Conservation (phyloP, 1,284 basidiomycete genomes). For the Stereum hirsutum region DNA sequence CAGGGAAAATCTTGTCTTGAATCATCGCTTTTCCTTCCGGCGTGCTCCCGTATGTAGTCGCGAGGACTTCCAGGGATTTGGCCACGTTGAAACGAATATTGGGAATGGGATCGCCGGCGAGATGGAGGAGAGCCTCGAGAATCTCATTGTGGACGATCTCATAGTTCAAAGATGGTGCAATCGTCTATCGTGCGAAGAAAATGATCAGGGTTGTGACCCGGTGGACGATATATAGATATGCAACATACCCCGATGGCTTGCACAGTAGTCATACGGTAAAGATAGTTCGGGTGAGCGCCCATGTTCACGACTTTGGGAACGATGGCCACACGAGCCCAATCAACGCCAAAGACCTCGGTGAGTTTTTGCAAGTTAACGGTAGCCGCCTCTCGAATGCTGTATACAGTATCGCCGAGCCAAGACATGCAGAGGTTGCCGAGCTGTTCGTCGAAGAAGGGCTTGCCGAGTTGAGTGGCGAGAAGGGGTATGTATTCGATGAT, state of each 20-base stretch:
- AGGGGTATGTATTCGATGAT: constrained; percentile 99
- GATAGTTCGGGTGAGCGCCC: constrained; percentile 96
- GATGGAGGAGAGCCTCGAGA: constrained; percentile 77
- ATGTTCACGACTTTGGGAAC: constrained; percentile 97
- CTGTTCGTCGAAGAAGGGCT: constrained; percentile 97
- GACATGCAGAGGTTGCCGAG: constrained; percentile 97
- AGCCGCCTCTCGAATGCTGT: constrained; percentile 95
- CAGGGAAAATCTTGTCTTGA: constrained; percentile 70
- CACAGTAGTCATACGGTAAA: constrained; percentile 98
- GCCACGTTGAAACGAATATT: constrained; percentile 99
- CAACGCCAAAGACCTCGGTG: constrained; percentile 97
- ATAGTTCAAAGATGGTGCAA: constrained; percentile 86
- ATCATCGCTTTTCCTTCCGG: constrained; percentile 74
- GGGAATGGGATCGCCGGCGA: constrained; percentile 90
- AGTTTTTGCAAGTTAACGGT: constrained; percentile 96
- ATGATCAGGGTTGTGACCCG: constrained; percentile 8
- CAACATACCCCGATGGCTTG: constrained; percentile 94
- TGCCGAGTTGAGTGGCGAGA: constrained; percentile 93
- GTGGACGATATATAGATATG: too few species aligned
- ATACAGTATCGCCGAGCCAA: constrained; percentile 98
- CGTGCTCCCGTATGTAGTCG: constrained; percentile 54
- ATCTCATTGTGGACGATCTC: constrained; percentile 84
- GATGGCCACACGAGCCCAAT: constrained; percentile 93
- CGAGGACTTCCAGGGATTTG: constrained; percentile 87
- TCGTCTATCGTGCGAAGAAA: constrained; percentile 53